Evolutionary conservation across 139 green algal genomes (phyloP).

Genomic region (Mychonastes homosphaera): DNA sequence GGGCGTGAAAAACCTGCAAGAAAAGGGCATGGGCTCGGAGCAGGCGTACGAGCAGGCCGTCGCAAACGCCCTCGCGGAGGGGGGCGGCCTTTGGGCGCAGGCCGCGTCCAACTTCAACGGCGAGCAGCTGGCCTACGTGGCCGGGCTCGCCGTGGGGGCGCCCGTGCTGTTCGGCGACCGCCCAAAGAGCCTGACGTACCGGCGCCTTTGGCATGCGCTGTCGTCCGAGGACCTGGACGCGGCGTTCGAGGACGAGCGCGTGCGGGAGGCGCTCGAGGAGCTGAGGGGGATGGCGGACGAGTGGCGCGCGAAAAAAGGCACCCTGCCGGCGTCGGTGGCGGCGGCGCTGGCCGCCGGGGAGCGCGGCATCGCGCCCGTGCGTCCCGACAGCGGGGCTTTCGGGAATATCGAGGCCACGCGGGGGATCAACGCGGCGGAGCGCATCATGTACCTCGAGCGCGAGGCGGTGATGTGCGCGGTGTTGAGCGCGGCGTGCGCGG

Average conservation of each 20-base stretch:
- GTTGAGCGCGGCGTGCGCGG: too few species aligned
- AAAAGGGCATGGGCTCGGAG: not conserved
- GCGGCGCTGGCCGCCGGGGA: too few species aligned
- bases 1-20: conserved; percentile 3
- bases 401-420: too few species aligned
- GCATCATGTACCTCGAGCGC: too few species aligned
- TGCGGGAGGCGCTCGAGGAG: not conserved
- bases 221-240: not conserved
- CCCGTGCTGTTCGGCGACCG: conserved; percentile 61
- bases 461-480: too few species aligned
- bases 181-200: conserved; percentile 64
- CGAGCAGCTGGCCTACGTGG: conserved; percentile 70
- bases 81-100: conserved; percentile 22
- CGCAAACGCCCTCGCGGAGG: not conserved
- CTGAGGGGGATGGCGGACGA: too few species aligned
- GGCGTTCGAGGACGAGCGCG: not conserved
- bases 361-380: too few species aligned
- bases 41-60: not conserved
- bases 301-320: too few species aligned
- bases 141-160: conserved; percentile 40
- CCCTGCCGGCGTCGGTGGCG: too few species aligned
- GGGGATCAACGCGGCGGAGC: too few species aligned
- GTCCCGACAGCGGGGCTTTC: too few species aligned
- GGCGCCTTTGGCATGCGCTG: not conserved
- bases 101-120: conserved; percentile 31